Conservation (phyloP, 371 early-diverging fungal species). For the Umbelopsis sp. region DNA sequence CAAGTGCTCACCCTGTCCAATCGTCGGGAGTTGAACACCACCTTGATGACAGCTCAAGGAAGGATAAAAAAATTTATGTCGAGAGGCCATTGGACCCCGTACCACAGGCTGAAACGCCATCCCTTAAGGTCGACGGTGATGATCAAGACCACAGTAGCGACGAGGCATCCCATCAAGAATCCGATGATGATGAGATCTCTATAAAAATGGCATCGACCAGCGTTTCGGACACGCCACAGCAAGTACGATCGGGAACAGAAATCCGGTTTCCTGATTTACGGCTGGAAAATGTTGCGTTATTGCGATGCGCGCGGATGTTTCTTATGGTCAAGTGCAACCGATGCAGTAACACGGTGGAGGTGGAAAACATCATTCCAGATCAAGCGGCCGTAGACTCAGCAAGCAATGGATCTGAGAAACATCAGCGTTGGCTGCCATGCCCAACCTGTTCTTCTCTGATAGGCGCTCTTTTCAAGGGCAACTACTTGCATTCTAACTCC, state of each 20-base stretch:
- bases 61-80: conserved; percentile 2
- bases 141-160: not conserved
- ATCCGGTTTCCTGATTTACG: conserved; percentile 64
- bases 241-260: conserved; percentile 65
- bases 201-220: conserved; percentile 1
- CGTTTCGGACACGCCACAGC: not conserved
- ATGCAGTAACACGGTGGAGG: conserved; percentile 67
- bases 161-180: not conserved
- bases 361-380: conserved; percentile 58
- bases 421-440: conserved; percentile 70
- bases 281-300: conserved; percentile 65
- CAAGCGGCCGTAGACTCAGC: conserved; percentile 18
- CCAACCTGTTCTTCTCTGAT: conserved; percentile 66
- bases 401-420: conserved; percentile 26
- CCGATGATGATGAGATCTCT: conserved; percentile 2
- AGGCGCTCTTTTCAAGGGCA: conserved; percentile 49
- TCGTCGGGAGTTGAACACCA: too few species aligned
- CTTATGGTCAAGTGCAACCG: conserved; percentile 72
- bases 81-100: not conserved
- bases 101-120: not conserved
- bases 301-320: conserved; percentile 62
- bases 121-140: not conserved
- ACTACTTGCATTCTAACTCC: conserved; percentile 52
- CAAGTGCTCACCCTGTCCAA: not conserved
- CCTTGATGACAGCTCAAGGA: not conserved